phyloP scores from a whole-genome alignment of 2,329 filamentous ascomycete genomes.

The Xylariaceae sp. region DNA sequence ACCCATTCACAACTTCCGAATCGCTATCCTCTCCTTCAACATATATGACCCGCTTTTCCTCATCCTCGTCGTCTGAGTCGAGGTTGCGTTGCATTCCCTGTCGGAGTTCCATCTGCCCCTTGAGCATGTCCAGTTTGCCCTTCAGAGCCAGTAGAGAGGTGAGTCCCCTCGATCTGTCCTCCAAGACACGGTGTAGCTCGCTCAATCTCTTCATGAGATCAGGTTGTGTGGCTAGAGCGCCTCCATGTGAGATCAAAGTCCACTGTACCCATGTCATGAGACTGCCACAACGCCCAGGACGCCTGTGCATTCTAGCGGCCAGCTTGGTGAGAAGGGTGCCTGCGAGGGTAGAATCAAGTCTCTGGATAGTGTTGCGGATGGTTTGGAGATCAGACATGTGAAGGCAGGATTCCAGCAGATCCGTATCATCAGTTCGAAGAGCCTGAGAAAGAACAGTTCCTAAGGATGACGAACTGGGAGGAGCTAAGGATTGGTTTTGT shows the following conservation, averaged over 20 bases:
- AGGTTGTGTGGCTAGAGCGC: conserved; percentile 82
- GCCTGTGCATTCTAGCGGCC: conserved; percentile 78
- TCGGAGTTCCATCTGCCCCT: conserved; percentile 80
- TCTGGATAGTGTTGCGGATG: conserved; percentile 84
- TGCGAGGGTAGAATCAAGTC: conserved; percentile 81
- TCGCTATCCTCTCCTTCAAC: conserved; percentile 75
- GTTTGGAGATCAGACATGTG: conserved; percentile 71
- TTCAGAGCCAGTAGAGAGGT: conserved; percentile 82
- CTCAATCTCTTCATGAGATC: conserved; percentile 74
- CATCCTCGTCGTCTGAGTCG: conserved; percentile 49
- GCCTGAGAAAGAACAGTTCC: conserved; percentile 92
- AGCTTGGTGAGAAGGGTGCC: conserved; percentile 75
- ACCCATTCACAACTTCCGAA: conserved; percentile 36
- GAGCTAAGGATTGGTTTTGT: conserved; percentile 45
- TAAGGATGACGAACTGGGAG: conserved; percentile 73
- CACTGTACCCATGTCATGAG: conserved; percentile 96
- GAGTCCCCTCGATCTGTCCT: conserved; percentile 78
- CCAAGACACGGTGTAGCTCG: conserved; percentile 79
- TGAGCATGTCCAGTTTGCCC: conserved; percentile 91
- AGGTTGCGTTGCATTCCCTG: conserved; percentile 59
- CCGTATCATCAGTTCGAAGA: conserved; percentile 83
- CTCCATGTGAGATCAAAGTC: conserved; percentile 88
- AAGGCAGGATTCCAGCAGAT: conserved; percentile 88
- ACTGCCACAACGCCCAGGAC: conserved; percentile 83
- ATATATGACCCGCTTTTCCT: conserved; percentile 71